These are phyloP conservation scores for Orbilia quercus DNA, from an alignment of 2,329 filamentous ascomycete species.

Conservation along the genomic window DNA sequence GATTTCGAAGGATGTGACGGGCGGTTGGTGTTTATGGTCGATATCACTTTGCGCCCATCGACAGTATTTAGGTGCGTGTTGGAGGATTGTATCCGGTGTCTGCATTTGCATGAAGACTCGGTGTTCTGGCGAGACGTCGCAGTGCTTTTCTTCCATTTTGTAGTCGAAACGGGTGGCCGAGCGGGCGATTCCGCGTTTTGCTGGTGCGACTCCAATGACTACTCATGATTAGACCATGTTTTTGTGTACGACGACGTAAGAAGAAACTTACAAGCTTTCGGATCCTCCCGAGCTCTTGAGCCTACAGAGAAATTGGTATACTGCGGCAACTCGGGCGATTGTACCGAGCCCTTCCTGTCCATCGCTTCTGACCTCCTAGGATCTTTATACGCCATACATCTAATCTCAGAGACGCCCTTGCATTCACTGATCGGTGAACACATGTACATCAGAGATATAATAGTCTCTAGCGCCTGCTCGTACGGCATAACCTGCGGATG, in stretches of 20 bases:
- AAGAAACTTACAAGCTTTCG: constrained; percentile 40
- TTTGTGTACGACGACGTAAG: not conserved
- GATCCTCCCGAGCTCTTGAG: constrained; percentile 38
- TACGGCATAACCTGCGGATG: constrained; percentile 37
- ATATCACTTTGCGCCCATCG: constrained; percentile 44
- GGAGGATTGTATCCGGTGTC: constrained; percentile 22
- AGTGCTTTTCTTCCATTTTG: constrained; percentile 42
- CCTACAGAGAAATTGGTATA: constrained; percentile 49
- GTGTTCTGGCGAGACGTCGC: constrained; percentile 24
- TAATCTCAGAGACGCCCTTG: constrained; percentile 40
- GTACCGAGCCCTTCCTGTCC: constrained; percentile 18
- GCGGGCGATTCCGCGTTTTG: constrained; percentile 33
- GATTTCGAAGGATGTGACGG: constrained; percentile 33
- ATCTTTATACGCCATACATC: constrained; percentile 43
- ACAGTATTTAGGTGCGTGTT: constrained; percentile 38
- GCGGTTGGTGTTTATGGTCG: constrained; percentile 21
- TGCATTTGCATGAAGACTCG: constrained; percentile 35
- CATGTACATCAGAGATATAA: constrained; percentile 43
- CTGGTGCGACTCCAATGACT: constrained; percentile 44
- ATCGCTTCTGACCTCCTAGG: constrained; percentile 4
- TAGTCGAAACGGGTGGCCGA: constrained; percentile 43
- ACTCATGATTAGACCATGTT: not conserved
- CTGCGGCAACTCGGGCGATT: constrained; percentile 26
- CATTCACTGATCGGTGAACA: constrained; percentile 41
- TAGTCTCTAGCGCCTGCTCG: constrained; percentile 27